Conservation (phyloP, 352 stramenopile species). For the Phytophthora foliorum region DNA sequence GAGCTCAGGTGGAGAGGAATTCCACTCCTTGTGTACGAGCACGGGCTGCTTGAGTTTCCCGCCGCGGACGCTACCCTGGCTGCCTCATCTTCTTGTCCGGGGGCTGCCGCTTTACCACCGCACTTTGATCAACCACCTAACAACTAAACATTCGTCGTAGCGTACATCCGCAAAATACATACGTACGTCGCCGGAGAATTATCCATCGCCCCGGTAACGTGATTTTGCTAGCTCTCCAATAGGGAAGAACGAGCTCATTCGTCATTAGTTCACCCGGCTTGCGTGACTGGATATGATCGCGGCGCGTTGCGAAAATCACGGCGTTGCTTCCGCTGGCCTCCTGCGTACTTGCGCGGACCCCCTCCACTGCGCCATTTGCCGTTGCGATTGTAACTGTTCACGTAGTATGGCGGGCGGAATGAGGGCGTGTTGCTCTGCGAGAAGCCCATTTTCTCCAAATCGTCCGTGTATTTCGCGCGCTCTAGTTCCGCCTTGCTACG, state of each 20-base stretch:
- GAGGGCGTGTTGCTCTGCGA: slow-evolving; percentile 57
- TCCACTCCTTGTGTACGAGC: neutral
- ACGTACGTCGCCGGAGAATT: slow-evolving; percentile 22
- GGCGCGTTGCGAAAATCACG: slow-evolving; percentile 40
- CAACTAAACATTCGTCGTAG: slow-evolving; percentile 12
- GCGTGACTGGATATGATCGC: slow-evolving; percentile 32
- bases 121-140: slow-evolving; percentile 18
- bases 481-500: slow-evolving; percentile 59
- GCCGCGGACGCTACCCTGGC: neutral
- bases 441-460: slow-evolving; percentile 69
- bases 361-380: slow-evolving; percentile 58
- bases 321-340: slow-evolving; percentile 51
- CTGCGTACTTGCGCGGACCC: slow-evolving; percentile 58
- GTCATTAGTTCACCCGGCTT: slow-evolving; percentile 42
- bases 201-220: slow-evolving; percentile 5
- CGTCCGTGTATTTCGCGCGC: slow-evolving; percentile 66
- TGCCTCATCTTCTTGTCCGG: neutral
- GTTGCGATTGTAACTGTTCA: slow-evolving; percentile 54
- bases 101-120: neutral
- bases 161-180: slow-evolving; percentile 3
- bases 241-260: slow-evolving; percentile 8
- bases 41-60: neutral
- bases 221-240: slow-evolving; percentile 10
- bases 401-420: slow-evolving; percentile 58
- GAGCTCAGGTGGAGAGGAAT: neutral